Base-by-base conservation (phyloP, 805 yeast species). In the Candida silvicultrix region DNA sequence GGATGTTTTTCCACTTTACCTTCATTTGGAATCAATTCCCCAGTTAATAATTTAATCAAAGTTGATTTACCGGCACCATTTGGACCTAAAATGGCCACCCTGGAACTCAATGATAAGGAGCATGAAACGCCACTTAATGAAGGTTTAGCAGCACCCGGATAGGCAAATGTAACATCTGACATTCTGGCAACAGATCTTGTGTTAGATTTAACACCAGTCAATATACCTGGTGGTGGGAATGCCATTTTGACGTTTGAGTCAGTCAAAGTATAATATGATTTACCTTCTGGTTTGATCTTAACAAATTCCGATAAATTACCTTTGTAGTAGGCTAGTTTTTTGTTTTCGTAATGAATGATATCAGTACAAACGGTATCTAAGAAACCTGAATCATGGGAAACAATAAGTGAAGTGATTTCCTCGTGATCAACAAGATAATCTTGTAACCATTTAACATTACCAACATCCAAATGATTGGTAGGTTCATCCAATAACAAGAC, bases 11-110 rank as follows among this genome's bases (percentile, higher is more conserved):
- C 97, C 47, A 92, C 97, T 50, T 80, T 83, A 60, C 99, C 99
- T 48, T 70, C 76, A 52, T 80, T 76, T 20, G 99, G 97, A 46
- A 86, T 78, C 48, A 89, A 73, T 68, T 92, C 99, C 54, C 88
- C 99, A 10, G 98, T 94, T 56, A 92, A 75, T 45, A 94, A 74
- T 68, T 92, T 92, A 69, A 94, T 92, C 60, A 94, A 77, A 16
- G 99, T 92, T 12, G 97, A 89, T 67, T 92, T 92, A 73, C 99
- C 99, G 44, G 99, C 99, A 76, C 99, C 99, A 66, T 92, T 92
- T 51, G 98, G 97, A 46, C 99, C 99, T 47, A 94, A 70, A 59
- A 94, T 82, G 40, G 98, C 98, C 52, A 92, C 96, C 71, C 99
- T 83, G 31, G 98, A 92, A n/a, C 96, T 87, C 54, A 92, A 73